Evolutionary conservation across 352 stramenopile genomes (phyloP), one percentile per base, ranked within the genome.

Genomic region (Pythium dissimile): DNA sequence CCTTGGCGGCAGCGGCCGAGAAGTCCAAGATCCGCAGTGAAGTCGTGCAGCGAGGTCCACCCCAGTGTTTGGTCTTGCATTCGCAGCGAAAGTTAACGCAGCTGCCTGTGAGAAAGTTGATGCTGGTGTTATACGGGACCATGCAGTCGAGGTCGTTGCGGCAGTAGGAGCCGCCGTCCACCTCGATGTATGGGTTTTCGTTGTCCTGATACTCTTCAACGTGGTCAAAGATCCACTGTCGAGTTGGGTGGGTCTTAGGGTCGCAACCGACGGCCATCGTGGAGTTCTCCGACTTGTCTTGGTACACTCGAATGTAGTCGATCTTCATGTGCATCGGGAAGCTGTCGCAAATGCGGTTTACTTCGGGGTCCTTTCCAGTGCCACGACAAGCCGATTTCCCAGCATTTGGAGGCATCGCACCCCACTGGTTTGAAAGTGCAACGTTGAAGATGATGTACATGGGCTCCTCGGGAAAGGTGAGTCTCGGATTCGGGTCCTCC

Each of bases 401-500:
- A 0, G 66, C 59, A 50, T 91, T 88, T 9, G 78, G 79, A 7
- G 80, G 81, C 42, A 66, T 69, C 11, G 80, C 65, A 0, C 77
- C 89, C 94, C 94, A 98, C 55, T 86, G 66, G 18, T 73, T 71
- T 16, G 86, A 96, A 27, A 98, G 63, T 1, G 94, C 94, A 23
- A 96, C 95, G 73, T 98, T 98, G 46, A 98, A 67, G 52, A 98
- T 81, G 58, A 98, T 73, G 70, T 97, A 98, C 72, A 90, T 94
- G 8, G 94, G 92, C 62, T 98, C 94, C 37, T 92, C 81, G 1
- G 77, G 73, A 54, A 89, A 86, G 1, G 69, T 76, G n/a, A 77
- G 75, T 30, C 55, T 41, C 6, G 74, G 76, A 49, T 89, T 92
- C 32, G 74, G 60, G 11, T 75, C 69, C 13, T 37, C 61, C 31